phyloP scores from a whole-genome alignment of 2,329 filamentous ascomycete genomes.

The Claviceps capensis region DNA sequence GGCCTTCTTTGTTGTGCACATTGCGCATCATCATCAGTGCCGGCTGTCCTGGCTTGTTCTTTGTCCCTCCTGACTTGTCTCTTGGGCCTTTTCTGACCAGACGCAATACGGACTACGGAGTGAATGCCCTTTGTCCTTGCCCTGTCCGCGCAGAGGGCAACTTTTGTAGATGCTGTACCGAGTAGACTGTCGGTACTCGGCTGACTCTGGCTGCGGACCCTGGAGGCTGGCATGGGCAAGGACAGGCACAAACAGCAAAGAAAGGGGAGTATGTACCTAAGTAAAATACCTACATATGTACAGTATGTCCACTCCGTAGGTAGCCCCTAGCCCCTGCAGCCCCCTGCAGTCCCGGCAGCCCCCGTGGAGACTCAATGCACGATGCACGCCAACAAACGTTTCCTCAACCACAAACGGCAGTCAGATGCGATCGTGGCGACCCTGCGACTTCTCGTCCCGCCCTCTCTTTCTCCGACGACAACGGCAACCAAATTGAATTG shows the following conservation, averaged over 20 bases:
- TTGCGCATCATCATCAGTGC: too few relatives aligned
- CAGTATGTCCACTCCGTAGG: too few relatives aligned
- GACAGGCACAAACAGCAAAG: background rate
- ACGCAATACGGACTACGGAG: too few relatives aligned
- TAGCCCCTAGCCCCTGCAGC: too few relatives aligned
- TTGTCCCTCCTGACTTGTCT: too few relatives aligned
- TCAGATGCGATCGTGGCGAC: background rate
- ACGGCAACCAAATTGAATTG: background rate
- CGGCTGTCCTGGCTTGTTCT: too few relatives aligned
- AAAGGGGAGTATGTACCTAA: background rate
- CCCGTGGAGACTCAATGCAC: background rate
- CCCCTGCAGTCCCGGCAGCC: background rate
- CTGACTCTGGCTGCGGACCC: background rate
- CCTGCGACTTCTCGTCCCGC: background rate
- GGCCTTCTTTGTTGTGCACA: too few relatives aligned
- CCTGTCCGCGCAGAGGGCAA: too few relatives aligned
- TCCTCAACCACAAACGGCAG: background rate
- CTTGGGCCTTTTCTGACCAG: too few relatives aligned
- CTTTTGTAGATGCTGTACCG: background rate
- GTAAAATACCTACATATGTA: too few relatives aligned
- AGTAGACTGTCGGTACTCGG: background rate
- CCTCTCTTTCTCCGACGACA: background rate
- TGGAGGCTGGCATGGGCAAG: background rate
- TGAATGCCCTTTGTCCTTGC: too few relatives aligned
- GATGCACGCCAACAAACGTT: background rate